Evolutionary conservation across 441 rosid species (phyloP), one percentile per base, ranked within the genome.

Genomic region (Metrosideros polymorpha): DNA sequence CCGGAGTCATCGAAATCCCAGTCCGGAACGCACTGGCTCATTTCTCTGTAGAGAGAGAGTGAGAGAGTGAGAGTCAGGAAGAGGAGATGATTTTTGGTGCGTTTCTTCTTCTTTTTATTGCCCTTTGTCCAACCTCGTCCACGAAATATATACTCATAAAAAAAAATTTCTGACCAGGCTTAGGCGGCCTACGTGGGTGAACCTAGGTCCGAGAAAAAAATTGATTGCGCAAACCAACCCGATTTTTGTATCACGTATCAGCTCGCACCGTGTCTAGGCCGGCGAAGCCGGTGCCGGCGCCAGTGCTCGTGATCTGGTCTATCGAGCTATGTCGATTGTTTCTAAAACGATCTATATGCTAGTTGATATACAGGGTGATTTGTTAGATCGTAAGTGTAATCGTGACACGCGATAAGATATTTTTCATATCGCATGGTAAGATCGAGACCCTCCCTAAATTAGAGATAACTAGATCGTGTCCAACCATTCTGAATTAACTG

Each of bases 21-120:
- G 82, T 91, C 89, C 39, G 99, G 98, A 86, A 97, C 98, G 87
- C 99, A 93, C 92, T 93, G 99, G 86, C 95, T 95, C 99, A 95
- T 95, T 75, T 84, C 75, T 54, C 43, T 39, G 19, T 57, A 32
- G 84, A 57, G 83, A 75, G 86, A 61, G 61, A 27, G 17, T n/a
- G 71, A 76, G 47, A 52, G 50, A 35, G 77, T 9, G 25, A 66
- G 45, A 22, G 47, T 0, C 39, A 59, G 71, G 39, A 15, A 29
- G 71, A 59, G 13, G 17, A 39, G 79, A 35, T 10, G 15, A 71
- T 3, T 22, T 39, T 39, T 39, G 1, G 79, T 71, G 79, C 47
- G 45, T 66, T 35, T 9, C 77, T 66, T 32, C 42, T 6, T 39
- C 3, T 14, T 13, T 18, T 10, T 3, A 14, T 59, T 59, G 15